Percentiles rank a stretch among this genome's conserved stretches.
Conservation (phyloP, 495 filamentous ascomycete genomes). For the Aspergillus nidulans region DNA sequence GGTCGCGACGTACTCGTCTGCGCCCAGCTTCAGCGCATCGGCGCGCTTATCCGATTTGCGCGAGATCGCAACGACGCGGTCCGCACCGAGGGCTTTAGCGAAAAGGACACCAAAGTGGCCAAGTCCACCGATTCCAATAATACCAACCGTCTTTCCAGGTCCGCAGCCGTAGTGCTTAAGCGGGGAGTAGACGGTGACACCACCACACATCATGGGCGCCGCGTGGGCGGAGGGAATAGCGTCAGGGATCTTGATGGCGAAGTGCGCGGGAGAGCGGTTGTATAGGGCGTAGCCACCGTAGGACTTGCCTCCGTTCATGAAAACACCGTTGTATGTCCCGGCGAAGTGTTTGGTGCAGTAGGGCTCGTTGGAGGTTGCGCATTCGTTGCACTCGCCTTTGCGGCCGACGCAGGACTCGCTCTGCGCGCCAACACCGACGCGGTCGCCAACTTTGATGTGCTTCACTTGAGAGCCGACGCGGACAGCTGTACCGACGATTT, state of each 20-base stretch:
- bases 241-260: constrained; percentile 78
- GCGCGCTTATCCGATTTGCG: constrained; percentile 61
- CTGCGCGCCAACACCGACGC: constrained; percentile 86
- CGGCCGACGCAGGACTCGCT: constrained; percentile 59
- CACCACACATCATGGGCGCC: constrained; percentile 83
- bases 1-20: constrained; percentile 75
- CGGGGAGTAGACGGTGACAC: constrained; percentile 73
- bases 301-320: constrained; percentile 53
- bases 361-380: constrained; percentile 56
- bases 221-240: constrained; percentile 50
- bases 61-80: constrained; percentile 76
- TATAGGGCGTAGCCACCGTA: constrained; percentile 71
- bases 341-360: constrained; percentile 61
- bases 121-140: constrained; percentile 79
- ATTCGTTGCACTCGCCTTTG: constrained; percentile 62
- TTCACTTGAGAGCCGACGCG: constrained; percentile 63
- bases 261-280: constrained; percentile 65
- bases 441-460: constrained; percentile 71
- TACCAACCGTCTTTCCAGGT: constrained; percentile 77
- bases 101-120: constrained; percentile 69
- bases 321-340: constrained; percentile 37
- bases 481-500: constrained; percentile 75
- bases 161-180: constrained; percentile 69
- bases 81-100: constrained; percentile 64
- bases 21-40: constrained; percentile 61